Evolutionary conservation across 2,329 filamentous ascomycete genomes (phyloP), one percentile per base, ranked within the genome.

Genomic region (Talaromyces amestolkiae): DNA sequence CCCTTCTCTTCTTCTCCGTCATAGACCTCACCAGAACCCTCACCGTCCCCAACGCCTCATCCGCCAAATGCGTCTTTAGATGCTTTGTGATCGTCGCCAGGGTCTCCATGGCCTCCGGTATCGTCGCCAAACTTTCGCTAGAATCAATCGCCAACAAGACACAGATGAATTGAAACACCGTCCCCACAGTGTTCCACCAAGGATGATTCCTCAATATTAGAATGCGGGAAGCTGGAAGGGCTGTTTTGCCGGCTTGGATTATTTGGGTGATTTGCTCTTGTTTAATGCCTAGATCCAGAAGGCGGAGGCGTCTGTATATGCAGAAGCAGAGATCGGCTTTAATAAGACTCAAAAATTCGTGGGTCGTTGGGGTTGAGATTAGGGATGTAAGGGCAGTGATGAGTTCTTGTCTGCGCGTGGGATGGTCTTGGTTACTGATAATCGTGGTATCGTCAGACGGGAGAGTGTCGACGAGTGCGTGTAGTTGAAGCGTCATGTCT

Each of bases 101-200:
- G 2, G 75, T 72, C n/a, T 73, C 72, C 72, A 81, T 77, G 1
- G 74, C 73, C 22, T 74, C 73, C 17, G 74, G 68, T 6, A 81
- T 73, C 27, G 72, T 71, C 2, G 74, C 69, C 11, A 79, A 72
- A 63, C 74, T 77, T 17, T 74, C 72, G 0, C 73, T 72, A 2
- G 78, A 80, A 54, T 78, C 77, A 24, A 81, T 75, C 3, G 77
- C 78, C 13, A 82, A 72, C 3, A 78, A 70, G 33, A 79, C 75
- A 67, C 79, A 81, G 10, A 79, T 70, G 49, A 79, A 80, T 65
- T 81, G 79, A 58, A 82, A 82, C 0, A 76, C 72, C 0, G 76
- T 76, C 58, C 76, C 75, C 2, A 81, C 68, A 1, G 80, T 72
- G 65, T 80, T 81, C 79, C 79, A 82, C 79, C 79, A 81, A 3